phyloP scores from a whole-genome alignment of 768 basidiomycete species.

The Termitomyces sp. region DNA sequence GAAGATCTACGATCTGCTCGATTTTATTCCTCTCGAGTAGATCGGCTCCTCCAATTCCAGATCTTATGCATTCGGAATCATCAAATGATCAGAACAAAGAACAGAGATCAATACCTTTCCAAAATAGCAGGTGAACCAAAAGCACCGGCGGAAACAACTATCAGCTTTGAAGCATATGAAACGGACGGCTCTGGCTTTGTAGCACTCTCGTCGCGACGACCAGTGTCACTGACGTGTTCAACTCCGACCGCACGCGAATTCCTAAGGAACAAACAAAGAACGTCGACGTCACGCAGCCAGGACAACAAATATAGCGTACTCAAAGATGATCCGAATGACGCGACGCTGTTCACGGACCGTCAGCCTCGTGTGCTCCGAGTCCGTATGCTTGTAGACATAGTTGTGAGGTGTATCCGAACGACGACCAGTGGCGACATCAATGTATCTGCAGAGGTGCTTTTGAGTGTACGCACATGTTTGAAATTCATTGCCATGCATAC shows the following conservation, averaged over 20 bases:
- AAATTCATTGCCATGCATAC: slow-evolving; percentile 27
- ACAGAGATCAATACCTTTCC: slow-evolving; percentile 34
- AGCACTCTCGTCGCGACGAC: slow-evolving; percentile 21
- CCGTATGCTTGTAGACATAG: slow-evolving; percentile 47
- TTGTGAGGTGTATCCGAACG: slow-evolving; percentile 57
- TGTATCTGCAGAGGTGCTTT: slow-evolving; percentile 41
- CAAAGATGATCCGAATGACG: slow-evolving; percentile 48
- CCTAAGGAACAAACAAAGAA: slow-evolving; percentile 21
- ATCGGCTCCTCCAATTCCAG: slow-evolving; percentile 61
- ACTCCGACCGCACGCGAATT: slow-evolving; percentile 46
- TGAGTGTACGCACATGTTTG: background rate
- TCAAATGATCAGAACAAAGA: background rate
- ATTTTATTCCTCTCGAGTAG: slow-evolving; percentile 51
- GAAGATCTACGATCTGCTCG: slow-evolving; percentile 55
- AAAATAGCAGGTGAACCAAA: slow-evolving; percentile 58
- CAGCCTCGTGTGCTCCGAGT: slow-evolving; percentile 38
- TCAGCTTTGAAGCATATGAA: slow-evolving; percentile 40
- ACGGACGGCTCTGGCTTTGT: slow-evolving; percentile 19
- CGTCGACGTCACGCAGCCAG: background rate
- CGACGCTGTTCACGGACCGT: slow-evolving; percentile 37
- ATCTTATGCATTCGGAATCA: slow-evolving; percentile 26
- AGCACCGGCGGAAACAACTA: slow-evolving; percentile 51
- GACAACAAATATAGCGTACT: slow-evolving; percentile 31
- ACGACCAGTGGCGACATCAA: slow-evolving; percentile 47
- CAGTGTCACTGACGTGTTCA: slow-evolving; percentile 44